Evolutionary conservation across 1,284 basidiomycete genomes (phyloP), one percentile per base, ranked within the genome.

Genomic region (Marasmius tenuissimus): DNA sequence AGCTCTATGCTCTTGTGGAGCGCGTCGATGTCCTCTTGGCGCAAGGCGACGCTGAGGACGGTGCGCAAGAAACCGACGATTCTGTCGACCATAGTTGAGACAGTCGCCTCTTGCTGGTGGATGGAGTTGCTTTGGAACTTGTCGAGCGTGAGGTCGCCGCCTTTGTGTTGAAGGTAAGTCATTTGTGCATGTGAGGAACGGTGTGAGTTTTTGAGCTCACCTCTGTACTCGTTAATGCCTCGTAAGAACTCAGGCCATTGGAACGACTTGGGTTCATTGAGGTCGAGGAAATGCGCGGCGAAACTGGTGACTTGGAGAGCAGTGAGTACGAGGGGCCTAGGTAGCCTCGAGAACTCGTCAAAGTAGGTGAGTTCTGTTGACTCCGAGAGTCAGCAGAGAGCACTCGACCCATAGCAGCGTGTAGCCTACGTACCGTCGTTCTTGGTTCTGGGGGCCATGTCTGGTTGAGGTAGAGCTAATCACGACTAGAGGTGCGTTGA

Each of bases 71-170:
- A 58, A 11, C 34, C 27, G 33, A 51, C 48, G 45, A 49, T 58
- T 35, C 50, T 22, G 47, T 51, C 20, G 33, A 35, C 57, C 42
- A 58, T 50, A 4, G 11, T 22, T 20, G 11, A 14, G 42, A 58
- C 45, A 12, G 57, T 51, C 5, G 33, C 18, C 6, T 50, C 42
- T 20, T 47, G n/a, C 12, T 27, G 57, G 45, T 11, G 16, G 57
- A 58, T 49, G 27, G 57, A 51, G 45, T 27, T 58, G 45, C 20
- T 35, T 45, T 58, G 38, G 57, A 50, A 58, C n/a, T 58, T 58
- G 57, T 49, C 42, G 4, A 58, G 22, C 16, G 57, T 7, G 18
- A 58, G 45, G 57, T 58, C 57, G n/a, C 10, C 50, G 50, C 33
- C 50, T 52, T 16, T 22, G n/a, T 50, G 48, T 2, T 14, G 50